These are phyloP conservation scores for Apiospora arundinis DNA, from an alignment of 2,329 filamentous ascomycete species.

Conservation along the genomic window DNA sequence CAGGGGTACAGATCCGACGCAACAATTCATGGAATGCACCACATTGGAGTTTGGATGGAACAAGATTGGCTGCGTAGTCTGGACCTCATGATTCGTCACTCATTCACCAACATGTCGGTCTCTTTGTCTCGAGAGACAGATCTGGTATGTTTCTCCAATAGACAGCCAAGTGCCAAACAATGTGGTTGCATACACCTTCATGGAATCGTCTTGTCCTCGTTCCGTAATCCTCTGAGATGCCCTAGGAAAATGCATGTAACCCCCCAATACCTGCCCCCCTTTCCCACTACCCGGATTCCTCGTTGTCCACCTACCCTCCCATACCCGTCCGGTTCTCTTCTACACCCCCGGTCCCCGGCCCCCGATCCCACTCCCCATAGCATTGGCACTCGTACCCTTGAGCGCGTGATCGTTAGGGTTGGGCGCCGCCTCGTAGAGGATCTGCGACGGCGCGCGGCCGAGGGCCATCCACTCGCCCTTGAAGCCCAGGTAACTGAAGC, in stretches of 20 bases:
- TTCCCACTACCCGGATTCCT: not conserved
- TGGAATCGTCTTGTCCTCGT: not conserved
- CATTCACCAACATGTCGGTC: not conserved
- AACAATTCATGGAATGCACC: not conserved
- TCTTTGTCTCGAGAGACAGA: not conserved
- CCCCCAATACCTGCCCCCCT: not conserved
- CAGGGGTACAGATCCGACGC: not conserved
- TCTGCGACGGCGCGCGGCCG: conserved; percentile 81
- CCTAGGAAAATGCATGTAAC: not conserved
- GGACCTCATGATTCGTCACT: not conserved
- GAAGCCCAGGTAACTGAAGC: conserved; percentile 85
- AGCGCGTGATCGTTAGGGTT: conserved; percentile 87
- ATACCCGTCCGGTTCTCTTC: not conserved
- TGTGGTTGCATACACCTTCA: not conserved
- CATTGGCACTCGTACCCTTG: conserved; percentile 61
- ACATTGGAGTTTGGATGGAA: not conserved
- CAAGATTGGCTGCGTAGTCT: not conserved
- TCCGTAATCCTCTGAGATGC: not conserved
- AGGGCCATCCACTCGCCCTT: conserved; percentile 92
- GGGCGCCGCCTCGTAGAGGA: conserved; percentile 91
- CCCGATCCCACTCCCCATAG: conserved; percentile 62
- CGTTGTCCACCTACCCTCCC: not conserved
- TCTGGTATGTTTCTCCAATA: not conserved
- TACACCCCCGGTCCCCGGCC: conserved; percentile 45
- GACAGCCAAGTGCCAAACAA: not conserved